phyloP scores from a whole-genome alignment of 371 early-diverging fungal species.

The Syncephalastrum contaminatum region DNA sequence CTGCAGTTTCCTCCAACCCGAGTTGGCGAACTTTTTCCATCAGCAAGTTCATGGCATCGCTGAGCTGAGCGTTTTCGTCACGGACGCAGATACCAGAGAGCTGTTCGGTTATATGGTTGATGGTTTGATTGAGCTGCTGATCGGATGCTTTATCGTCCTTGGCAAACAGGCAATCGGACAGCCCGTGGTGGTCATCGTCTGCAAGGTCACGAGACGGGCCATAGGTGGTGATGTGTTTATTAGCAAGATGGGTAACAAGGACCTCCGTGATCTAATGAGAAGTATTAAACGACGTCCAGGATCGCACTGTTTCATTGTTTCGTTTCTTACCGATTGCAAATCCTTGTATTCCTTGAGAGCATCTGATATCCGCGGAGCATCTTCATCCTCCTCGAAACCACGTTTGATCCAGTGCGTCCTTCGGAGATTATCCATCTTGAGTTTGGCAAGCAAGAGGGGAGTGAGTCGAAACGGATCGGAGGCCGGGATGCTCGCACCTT shows the following conservation, averaged over 20 bases:
- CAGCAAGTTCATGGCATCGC: conserved; percentile 32
- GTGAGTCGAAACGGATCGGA: conserved; percentile 49
- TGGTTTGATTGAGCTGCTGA: conserved; percentile 24
- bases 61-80: conserved; percentile 14
- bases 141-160: conserved; percentile 21
- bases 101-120: conserved; percentile 24
- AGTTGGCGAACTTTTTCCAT: conserved; percentile 43
- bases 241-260: conserved; percentile 40
- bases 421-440: conserved; percentile 46
- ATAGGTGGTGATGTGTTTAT: conserved; percentile 32
- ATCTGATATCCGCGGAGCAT: background rate
- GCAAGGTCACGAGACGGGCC: conserved; percentile 24
- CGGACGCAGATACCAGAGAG: conserved; percentile 16
- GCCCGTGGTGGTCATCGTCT: conserved; percentile 15
- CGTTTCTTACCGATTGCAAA: conserved; percentile 31
- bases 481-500: conserved; percentile 46
- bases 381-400: conserved; percentile 2
- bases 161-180: conserved; percentile 36
- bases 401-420: conserved; percentile 11
- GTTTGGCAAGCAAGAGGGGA: conserved; percentile 44
- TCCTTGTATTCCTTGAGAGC: conserved; percentile 36
- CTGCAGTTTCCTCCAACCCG: conserved; percentile 25
- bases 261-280: conserved; percentile 39
- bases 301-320: background rate
- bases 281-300: no score